Evolutionary conservation across 2,329 filamentous ascomycete genomes (phyloP).

Genomic region (Trichoderma cornu-damae): DNA sequence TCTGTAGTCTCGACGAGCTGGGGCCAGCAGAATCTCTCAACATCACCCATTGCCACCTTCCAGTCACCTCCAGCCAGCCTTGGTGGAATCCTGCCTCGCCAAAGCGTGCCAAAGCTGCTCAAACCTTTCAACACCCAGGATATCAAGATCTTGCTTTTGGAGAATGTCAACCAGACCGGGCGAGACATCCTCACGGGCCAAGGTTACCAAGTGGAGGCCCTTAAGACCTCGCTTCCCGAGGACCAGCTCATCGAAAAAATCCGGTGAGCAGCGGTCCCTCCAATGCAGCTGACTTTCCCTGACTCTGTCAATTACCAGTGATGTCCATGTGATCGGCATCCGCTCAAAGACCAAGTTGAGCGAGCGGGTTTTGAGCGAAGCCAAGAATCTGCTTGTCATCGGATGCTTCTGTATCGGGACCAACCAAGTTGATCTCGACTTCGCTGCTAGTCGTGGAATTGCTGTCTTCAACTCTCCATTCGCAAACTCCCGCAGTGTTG

Average conservation of each 20-base stretch:
- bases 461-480: slow-evolving; percentile 99
- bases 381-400: slow-evolving; percentile 90
- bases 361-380: slow-evolving; percentile 75
- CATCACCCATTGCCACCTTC: slow-evolving; percentile 70
- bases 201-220: slow-evolving; percentile 91
- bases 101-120: slow-evolving; percentile 61
- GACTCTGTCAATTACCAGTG: slow-evolving; percentile 44
- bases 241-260: slow-evolving; percentile 97
- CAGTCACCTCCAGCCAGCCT: slow-evolving; percentile 66
- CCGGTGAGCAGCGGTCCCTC: slow-evolving; percentile 49
- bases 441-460: slow-evolving; percentile 77
- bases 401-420: slow-evolving; percentile 99
- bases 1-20: slow-evolving; percentile 53
- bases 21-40: slow-evolving; percentile 54
- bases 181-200: slow-evolving; percentile 75
- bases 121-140: slow-evolving; percentile 96
- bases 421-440: slow-evolving; percentile 86
- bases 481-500: slow-evolving; percentile 94
- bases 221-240: slow-evolving; percentile 86
- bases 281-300: background rate
- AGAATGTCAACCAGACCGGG: slow-evolving; percentile 93
- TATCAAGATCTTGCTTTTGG: slow-evolving; percentile 90
- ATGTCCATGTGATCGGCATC: slow-evolving; percentile 96
- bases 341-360: slow-evolving; percentile 96
- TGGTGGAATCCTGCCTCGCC: slow-evolving; percentile 39